Evolutionary conservation across 352 stramenopile species (phyloP), one percentile per base, ranked within the genome.

Genomic region (Globisporangium rhizosaccharum): DNA sequence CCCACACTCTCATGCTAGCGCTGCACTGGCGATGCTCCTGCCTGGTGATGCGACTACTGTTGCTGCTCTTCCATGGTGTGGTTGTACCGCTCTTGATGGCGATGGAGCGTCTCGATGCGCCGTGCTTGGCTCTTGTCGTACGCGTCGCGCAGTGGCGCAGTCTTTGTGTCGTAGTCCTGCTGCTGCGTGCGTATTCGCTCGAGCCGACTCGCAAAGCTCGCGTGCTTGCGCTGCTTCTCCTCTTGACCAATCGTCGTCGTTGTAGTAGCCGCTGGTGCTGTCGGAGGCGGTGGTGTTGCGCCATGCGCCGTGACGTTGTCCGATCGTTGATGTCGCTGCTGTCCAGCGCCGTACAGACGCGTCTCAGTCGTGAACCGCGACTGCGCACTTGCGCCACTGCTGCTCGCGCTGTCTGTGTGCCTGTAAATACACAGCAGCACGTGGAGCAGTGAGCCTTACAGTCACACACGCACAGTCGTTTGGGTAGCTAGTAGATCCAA

Each of bases 201-300:
- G 20, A 87, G 51, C 12, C 77, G 65, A 23, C 52, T 70, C 11
- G 51, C 53, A 39, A 82, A 81, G 9, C 65, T 65, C 10, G 64
- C 57, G 15, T 75, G 51, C 15, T 69, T 68, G 8, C 56, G 68
- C 46, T 80, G 74, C 48, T 85, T 85, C 10, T 85, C 76, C 61
- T 82, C 68, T 56, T 82, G 74, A 0, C 71, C 74, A 7, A 87
- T 58, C 7, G 57, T 51, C 10, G 37, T 58, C 7, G 57, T 51
- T 11, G 37, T 17, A 17, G 36, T 1, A 12, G 12, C 8, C 25
- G 30, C 26, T 17, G 28, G 14, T 7, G 51, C 36, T 8, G 30
- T 15, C 3, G 33, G 36, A 50, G 41, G 30, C 0, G 37, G n/a
- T 53, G 23, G 44, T 20, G 28, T 12, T 15, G 49, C 9, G 11